Base-by-base conservation (phyloP, 352 stramenopile species). In the Pythium guiyangense region DNA sequence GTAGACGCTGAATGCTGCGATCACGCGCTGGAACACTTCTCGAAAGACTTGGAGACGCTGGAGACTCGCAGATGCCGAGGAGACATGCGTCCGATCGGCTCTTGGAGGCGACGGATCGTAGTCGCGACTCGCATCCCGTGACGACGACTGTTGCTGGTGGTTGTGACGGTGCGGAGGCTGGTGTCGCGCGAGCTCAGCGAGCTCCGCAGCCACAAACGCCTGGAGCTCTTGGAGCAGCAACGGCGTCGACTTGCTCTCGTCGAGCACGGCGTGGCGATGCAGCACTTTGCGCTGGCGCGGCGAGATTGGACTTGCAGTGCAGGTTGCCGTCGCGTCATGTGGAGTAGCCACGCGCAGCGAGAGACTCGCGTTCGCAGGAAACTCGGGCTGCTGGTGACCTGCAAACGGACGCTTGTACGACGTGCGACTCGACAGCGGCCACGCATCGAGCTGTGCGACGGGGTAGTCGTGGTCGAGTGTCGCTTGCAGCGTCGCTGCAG, bases 1-100 rank as follows among this genome's bases (percentile, higher is more conserved):
- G 48, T 89, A 91, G 22, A 87, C 74, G 15, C 52, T 87, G 57
- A 91, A 91, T 20, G 69, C 63, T 12, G 69, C 67, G 22, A 89
- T 87, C 0, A 88, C 43, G 14, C 69, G 68, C 35, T 72, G 46
- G 12, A 91, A 84, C 2, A 76, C 57, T 49, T 78, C 55, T 4
- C 77, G 73, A 49, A 84, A 87, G 3, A 88, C 67, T 31, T 86
- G 74, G 2, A 91, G 67, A 0, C 81, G 66, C 35, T 64, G 55
- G 2, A 87, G 55, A 62, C 70, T 37, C 31, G 31, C 12, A 12
- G 31, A 37, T 11, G 31, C 31, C 9, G 6, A 12, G 31, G 6
- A 37, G 31, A 37, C 31, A 2, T 9, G 31, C 12, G 12, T 37
- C 6, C 6, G 31, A 37, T 37, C 6, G 6, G 31, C 6, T 12